Evolutionary conservation across 371 early-diverging fungal genomes (phyloP), one percentile per base, ranked within the genome.

Genomic region (Blakeslea trispora): DNA sequence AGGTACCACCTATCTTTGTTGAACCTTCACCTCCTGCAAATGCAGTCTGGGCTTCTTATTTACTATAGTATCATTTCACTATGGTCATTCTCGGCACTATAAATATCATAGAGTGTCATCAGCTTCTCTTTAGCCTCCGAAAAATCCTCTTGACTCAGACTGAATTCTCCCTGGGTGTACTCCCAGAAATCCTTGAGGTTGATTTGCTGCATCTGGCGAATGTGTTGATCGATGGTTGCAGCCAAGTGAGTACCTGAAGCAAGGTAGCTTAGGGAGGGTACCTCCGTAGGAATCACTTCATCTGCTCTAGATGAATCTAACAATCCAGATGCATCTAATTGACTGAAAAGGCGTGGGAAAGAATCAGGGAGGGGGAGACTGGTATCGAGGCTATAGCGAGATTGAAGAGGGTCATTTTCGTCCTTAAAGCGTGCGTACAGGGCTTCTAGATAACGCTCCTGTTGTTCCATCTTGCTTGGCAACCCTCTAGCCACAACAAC

Each of bases 121-220:
- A 85, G 43, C 3, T 51, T 48, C 39, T 85, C 85, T 44, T 83
- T 81, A 17, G 64, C 61, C 39, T 81, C 81, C 17, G 56, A 51
- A 53, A 76, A 76, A 37, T 85, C 83, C 34, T 79, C 81, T 10
- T 44, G 53, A 1, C 49, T 66, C 10, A 81, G 57, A 0, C 78
- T 80, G 43, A 60, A 54, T 13, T 65, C 72, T 11, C 81, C 76
- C 39, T 77, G 69, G 1, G 69, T 61, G 45, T 75, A 84, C 39
- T 81, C 81, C 0, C 67, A 59, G 50, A 81, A 56, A n/a, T 79
- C 71, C 10, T 66, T 59, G 42, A 69, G 68, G 7, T 71, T 45
- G 7, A 81, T 65, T 9, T 50, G 56, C 23, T 69, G 56, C 31
- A 79, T 13, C 17, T 71, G 59, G 8, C 68, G 55, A 0, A 72